Evolutionary conservation across 495 filamentous ascomycete species (phyloP).

Genomic region (Bathelium albidoporum): DNA sequence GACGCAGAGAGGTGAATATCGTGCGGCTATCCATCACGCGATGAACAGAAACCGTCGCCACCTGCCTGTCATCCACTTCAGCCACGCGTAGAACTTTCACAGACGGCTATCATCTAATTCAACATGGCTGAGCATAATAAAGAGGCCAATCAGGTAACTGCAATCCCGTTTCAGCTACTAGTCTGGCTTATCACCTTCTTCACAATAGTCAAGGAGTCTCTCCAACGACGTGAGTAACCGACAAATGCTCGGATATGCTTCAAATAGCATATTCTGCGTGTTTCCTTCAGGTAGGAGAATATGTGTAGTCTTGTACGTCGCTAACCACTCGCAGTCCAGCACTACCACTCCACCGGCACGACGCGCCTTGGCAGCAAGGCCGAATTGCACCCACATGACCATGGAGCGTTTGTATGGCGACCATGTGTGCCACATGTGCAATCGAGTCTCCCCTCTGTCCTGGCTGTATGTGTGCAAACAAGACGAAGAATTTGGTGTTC

Average conservation of each 20-base stretch:
- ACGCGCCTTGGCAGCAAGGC: slow-evolving; percentile 11
- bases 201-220: neutral
- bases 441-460: slow-evolving; percentile 38
- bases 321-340: neutral
- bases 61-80: too few species aligned
- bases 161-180: neutral
- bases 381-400: slow-evolving; percentile 46
- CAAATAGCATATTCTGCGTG: neutral
- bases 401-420: slow-evolving; percentile 46
- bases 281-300: too few species aligned
- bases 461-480: slow-evolving; percentile 57
- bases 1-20: neutral
- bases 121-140: slow-evolving; percentile 8
- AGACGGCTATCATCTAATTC: neutral
- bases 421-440: slow-evolving; percentile 44
- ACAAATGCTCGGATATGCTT: neutral
- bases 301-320: neutral
- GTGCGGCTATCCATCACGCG: neutral
- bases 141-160: neutral
- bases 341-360: slow-evolving; percentile 8
- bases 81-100: too few species aligned
- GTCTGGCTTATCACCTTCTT: neutral
- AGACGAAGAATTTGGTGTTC: slow-evolving; percentile 18
- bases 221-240: neutral
- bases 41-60: neutral